Evolutionary conservation across 2,329 filamentous ascomycete genomes (phyloP), one percentile per base, ranked within the genome.

Genomic region (Verticillium nubilum): DNA sequence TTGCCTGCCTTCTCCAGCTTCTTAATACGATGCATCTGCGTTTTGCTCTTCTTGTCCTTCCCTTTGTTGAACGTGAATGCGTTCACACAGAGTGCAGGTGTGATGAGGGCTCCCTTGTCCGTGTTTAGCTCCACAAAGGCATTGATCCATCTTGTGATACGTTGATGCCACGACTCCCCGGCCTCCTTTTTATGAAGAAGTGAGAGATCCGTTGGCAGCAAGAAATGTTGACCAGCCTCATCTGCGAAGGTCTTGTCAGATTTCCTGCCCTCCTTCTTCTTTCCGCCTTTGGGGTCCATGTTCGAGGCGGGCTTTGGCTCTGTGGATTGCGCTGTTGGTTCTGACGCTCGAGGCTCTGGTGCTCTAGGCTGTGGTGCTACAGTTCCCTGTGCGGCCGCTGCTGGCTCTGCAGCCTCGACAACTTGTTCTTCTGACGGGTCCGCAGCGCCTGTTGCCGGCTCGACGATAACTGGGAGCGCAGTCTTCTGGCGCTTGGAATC

Each of bases 91-190:
- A 63, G 58, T 28, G 61, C 50, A 28, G 55, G 52, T 26, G 54
- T 63, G 47, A 63, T 52, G n/a, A 58, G 58, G 12, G 57, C 23
- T 26, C 42, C 54, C 33, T 63, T 55, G 5, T 62, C 60, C 17
- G 29, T 55, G 26, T 63, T 63, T 26, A 28, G 52, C 52, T 58
- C 61, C 37, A 58, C 37, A 37, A 76, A 73, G 5, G 67, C 65
- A 15, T 67, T 66, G 28, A 67, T 63, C 74, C 74, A 76, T 56
- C 71, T 70, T 55, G 69, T 67, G 58, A 75, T 70, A 55, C 73
- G 65, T n/a, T 63, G 63, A n/a, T 63, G 61, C 74, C 73, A 76
- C 4, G 26, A 28, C 1, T 54, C 52, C 28, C 15, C 42, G n/a
- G 42, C 17, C 42, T 47, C n/a, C 19, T 4, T 47, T 19, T 47